Base-by-base conservation (phyloP, 345 rosid genomes). In the Reutealis trisperma region DNA sequence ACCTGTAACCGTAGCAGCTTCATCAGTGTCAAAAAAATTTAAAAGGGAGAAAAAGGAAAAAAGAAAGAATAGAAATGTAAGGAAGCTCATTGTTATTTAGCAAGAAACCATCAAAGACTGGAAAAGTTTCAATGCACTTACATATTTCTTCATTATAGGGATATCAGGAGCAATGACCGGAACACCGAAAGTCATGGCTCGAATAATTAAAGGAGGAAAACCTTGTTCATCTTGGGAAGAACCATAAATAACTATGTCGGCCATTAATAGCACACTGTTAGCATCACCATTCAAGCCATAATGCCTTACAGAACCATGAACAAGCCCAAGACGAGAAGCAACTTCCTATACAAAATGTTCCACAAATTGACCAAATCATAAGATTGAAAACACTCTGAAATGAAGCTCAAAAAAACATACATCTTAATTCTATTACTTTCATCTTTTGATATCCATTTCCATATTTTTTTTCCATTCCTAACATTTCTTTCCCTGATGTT, bases 211-310 rank as follows among this genome's bases (percentile, higher is more conserved):
- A 58, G 97, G 85, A 71, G 98, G 95, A 71, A 96, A 96, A 77
- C 87, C 90, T 82, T 94, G 98, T 77, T 94, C 98, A 84, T 91
- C 97, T 82, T 91, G 98, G 71, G 97, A 94, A 79, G 99, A 91
- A 75, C 90, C 95, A 84, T 94, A 94, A 66, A 96, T 84, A 83
- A 96, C 89, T 86, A 94, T 84, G 83, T 96, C 98, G 60, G 97
- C 90, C 93, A 94, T 89, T 75, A 88, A 73, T 71, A 96, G 79
- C 76, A 91, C 84, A 68, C 85, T 80, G 79, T 92, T 90, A 72
- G 85, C 94, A 83, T 96, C 92, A 70, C 84, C 88, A 83, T 88
- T 83, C 82, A 92, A 75, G 78, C 97, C 94, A 87, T 89, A 91
- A 84, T 89, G 92, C 84, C 84, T 78, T 54, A 94, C 84, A 81